Evolutionary conservation across 2,329 filamentous ascomycete species (phyloP).

Genomic region (Ascochyta lentis): DNA sequence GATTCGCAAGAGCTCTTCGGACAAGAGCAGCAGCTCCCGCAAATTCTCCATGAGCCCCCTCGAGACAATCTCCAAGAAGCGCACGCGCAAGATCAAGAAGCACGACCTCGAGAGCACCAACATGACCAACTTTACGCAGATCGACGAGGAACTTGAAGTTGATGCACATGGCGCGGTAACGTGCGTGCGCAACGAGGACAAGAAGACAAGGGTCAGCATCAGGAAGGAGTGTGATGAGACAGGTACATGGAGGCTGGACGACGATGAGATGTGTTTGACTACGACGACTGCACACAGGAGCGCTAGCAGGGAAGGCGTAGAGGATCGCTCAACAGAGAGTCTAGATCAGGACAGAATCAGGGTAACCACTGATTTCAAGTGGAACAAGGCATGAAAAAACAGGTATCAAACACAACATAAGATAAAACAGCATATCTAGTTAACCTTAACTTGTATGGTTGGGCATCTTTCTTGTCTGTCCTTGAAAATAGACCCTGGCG

Average conservation of each 20-base stretch:
- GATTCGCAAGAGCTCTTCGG: background rate
- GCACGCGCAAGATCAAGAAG: conserved; percentile 26
- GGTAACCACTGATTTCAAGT: conserved; percentile 26
- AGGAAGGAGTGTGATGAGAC: conserved; percentile 15
- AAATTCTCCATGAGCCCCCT: conserved; percentile 13
- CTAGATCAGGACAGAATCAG: conserved; percentile 17
- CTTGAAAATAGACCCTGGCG: too few species aligned
- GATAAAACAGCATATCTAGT: too few species aligned
- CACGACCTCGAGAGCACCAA: conserved; percentile 21
- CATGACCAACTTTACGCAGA: conserved; percentile 7
- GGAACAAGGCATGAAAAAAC: conserved; percentile 15
- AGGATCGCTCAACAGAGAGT: conserved; percentile 7
- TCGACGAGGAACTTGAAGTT: conserved; percentile 11
- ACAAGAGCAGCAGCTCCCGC: conserved; percentile 1
- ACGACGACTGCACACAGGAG: conserved; percentile 22
- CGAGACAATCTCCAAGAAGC: conserved; percentile 31
- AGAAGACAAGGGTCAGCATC: conserved; percentile 1
- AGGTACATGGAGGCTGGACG: conserved; percentile 22
- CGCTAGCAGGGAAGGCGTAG: conserved; percentile 12
- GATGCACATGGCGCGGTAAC: conserved; percentile 2
- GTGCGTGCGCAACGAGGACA: background rate
- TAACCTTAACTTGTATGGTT: too few species aligned
- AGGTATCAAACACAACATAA: background rate
- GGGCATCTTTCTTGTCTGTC: too few species aligned
- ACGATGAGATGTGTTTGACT: conserved; percentile 30